A percentile compares a stretch with the other conserved stretches of the same genome.
Evolutionary conservation across 495 filamentous ascomycete genomes (phyloP).

Genomic region (Penicillium pulvis): DNA sequence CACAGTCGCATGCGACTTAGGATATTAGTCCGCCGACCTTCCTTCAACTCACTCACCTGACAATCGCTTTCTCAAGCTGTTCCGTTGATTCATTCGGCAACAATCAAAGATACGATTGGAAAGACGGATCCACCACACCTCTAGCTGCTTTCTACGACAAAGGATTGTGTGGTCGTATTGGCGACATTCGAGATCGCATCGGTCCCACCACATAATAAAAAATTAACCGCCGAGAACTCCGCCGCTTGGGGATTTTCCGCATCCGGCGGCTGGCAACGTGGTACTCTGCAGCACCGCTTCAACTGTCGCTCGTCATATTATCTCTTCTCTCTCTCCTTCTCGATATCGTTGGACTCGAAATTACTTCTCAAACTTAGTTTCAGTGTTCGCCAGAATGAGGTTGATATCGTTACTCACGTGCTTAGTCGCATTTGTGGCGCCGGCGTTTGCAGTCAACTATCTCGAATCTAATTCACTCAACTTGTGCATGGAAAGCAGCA

Average conservation of each 20-base stretch:
- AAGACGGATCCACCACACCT: neutral
- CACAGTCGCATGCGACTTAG: neutral
- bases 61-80: neutral
- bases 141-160: neutral
- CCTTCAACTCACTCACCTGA: slow-evolving; percentile 10
- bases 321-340: slow-evolving; percentile 9
- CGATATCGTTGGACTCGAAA: neutral
- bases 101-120: neutral
- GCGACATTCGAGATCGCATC: slow-evolving; percentile 8
- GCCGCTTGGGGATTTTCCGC: slow-evolving; percentile 34
- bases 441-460: slow-evolving; percentile 42
- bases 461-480: slow-evolving; percentile 78
- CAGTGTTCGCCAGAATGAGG: slow-evolving; percentile 34
- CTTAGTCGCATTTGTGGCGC: slow-evolving; percentile 43
- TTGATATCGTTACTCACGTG: slow-evolving; percentile 42
- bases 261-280: slow-evolving; percentile 44
- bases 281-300: slow-evolving; percentile 40
- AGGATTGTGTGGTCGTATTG: neutral
- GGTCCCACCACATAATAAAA: slow-evolving; percentile 7
- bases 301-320: slow-evolving; percentile 21
- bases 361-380: slow-evolving; percentile 5
- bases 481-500: slow-evolving; percentile 74
- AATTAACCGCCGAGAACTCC: slow-evolving; percentile 12
- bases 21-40: slow-evolving; percentile 15
- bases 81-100: slow-evolving; percentile 1